Percentiles rank a stretch among this genome's conserved stretches.
These are phyloP conservation scores for Ascochyta koolunga DNA, from an alignment of 2,329 filamentous ascomycete genomes.

Conservation along the genomic window DNA sequence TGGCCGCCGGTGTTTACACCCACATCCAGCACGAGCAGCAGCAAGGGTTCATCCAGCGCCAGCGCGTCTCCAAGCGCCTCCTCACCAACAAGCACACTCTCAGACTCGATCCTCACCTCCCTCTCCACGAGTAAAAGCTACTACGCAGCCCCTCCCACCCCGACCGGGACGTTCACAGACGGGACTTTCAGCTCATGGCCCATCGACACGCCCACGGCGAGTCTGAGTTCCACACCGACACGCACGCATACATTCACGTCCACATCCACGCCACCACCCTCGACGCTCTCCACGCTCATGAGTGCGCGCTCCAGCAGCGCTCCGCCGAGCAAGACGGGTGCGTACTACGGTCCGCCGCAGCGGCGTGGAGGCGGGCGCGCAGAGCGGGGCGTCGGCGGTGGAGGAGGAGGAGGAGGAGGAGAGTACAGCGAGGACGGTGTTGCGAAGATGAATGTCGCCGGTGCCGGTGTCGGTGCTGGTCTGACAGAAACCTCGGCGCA, in stretches of 20 bases:
- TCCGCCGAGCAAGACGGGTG: neutral
- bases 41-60: too few relatives aligned
- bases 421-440: neutral
- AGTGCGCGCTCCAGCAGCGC: neutral
- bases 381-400: too few relatives aligned
- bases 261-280: neutral
- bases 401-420: too few relatives aligned
- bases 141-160: neutral
- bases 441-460: neutral
- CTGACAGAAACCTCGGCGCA: too few relatives aligned
- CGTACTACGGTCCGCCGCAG: neutral
- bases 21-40: neutral
- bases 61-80: neutral
- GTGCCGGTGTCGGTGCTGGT: too few relatives aligned
- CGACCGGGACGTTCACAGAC: neutral
- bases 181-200: conserved; percentile 2
- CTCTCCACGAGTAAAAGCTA: neutral
- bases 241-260: too few relatives aligned
- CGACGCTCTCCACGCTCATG: neutral
- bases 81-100: neutral
- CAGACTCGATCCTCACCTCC: conserved; percentile 1
- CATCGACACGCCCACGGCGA: neutral
- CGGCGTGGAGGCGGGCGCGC: too few relatives aligned
- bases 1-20: conserved; percentile 1
- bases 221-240: neutral